Evolutionary conservation across 169 alveolate species (phyloP).

Genomic region (Eimeria praecox): DNA sequence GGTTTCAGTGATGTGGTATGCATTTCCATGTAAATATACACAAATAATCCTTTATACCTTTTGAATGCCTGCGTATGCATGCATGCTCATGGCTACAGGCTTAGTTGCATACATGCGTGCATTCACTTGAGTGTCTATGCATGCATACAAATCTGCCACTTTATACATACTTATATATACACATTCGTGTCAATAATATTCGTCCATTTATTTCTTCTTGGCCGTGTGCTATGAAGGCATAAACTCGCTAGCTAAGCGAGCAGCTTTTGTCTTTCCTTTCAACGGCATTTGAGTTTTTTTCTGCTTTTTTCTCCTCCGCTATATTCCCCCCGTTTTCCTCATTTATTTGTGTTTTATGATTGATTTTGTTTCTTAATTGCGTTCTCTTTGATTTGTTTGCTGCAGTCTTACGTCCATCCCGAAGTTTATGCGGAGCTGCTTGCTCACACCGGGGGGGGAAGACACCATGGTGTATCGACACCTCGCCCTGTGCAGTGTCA

Average conservation of each 20-base stretch:
- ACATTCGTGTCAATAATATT: no score
- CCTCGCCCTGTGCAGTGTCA: slow-evolving; percentile 43
- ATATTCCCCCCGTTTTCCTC: no score
- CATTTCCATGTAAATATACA: not conserved
- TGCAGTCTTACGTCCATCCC: slow-evolving; percentile 77
- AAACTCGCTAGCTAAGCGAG: no score
- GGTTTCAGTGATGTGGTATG: not conserved
- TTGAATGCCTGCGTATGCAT: not conserved
- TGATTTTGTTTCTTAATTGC: not conserved
- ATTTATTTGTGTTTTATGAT: not conserved
- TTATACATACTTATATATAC: no score
- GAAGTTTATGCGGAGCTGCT: slow-evolving; percentile 50
- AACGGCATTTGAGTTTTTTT: no score
- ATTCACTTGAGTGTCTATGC: not conserved
- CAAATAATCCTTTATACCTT: not conserved
- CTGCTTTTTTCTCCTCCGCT: no score
- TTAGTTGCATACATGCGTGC: not conserved
- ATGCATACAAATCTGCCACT: not conserved
- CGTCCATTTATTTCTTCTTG: no score
- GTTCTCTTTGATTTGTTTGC: not conserved
- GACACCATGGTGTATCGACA: not conserved
- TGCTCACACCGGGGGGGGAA: slow-evolving; percentile 19
- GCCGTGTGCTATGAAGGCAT: no score
- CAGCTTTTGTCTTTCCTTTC: no score
- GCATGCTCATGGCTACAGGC: not conserved